Evolutionary conservation across 108 stramenopile species (phyloP).

Genomic region (Chaetoceros tenuissimus): DNA sequence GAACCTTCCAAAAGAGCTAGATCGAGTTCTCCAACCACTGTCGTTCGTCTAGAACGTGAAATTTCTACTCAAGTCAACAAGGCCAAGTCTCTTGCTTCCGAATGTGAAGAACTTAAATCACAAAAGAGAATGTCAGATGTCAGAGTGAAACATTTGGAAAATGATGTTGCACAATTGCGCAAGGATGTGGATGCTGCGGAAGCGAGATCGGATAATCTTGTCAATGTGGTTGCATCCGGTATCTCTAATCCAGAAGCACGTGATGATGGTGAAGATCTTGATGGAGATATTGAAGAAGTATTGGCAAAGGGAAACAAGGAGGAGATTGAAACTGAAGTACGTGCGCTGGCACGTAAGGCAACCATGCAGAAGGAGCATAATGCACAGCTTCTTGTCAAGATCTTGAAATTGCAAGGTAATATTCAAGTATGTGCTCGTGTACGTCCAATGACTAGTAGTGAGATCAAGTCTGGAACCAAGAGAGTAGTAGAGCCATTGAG

Average conservation of each 20-base stretch:
- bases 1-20: slow-evolving; percentile 26
- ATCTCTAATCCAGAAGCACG: slow-evolving; percentile 12
- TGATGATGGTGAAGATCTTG: slow-evolving; percentile 16
- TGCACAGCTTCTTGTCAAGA: slow-evolving; percentile 78
- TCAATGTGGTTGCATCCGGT: not conserved
- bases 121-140: slow-evolving; percentile 72
- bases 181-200: not conserved
- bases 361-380: slow-evolving; percentile 78
- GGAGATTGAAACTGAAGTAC: slow-evolving; percentile 54
- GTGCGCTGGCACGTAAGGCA: slow-evolving; percentile 52
- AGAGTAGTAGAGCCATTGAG: slow-evolving; percentile 73
- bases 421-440: slow-evolving; percentile 88
- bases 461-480: slow-evolving; percentile 63
- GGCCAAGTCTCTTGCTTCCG: slow-evolving; percentile 33
- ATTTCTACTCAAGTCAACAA: slow-evolving; percentile 40
- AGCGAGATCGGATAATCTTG: not conserved
- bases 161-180: slow-evolving; percentile 52
- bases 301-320: slow-evolving; percentile 41
- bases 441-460: slow-evolving; percentile 65
- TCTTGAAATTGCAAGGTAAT: slow-evolving; percentile 82
- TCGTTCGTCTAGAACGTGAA: slow-evolving; percentile 45
- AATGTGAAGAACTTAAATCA: slow-evolving; percentile 52
- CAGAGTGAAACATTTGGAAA: slow-evolving; percentile 63
- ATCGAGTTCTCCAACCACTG: slow-evolving; percentile 61
- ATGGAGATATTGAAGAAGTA: slow-evolving; percentile 52